Evolutionary conservation across 495 filamentous ascomycete genomes (phyloP).

Genomic region (Neurospora tetraspora): DNA sequence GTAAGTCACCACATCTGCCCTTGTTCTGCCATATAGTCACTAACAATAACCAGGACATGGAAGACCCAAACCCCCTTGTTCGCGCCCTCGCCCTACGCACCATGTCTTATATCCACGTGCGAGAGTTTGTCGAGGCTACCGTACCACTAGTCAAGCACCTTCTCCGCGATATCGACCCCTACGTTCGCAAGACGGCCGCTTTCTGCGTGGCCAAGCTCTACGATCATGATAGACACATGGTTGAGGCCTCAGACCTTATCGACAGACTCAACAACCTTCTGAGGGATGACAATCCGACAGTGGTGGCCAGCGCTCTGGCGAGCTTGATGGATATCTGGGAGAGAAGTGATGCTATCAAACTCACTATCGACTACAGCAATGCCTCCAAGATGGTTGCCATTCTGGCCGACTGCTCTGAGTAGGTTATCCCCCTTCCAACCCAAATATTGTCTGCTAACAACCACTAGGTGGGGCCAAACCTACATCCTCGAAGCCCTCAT

Average conservation of each 20-base stretch:
- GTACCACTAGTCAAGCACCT: slow-evolving; percentile 73
- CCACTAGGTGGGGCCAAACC: slow-evolving; percentile 85
- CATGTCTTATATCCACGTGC: slow-evolving; percentile 95
- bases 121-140: slow-evolving; percentile 88
- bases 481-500: slow-evolving; percentile 98
- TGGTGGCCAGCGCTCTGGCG: slow-evolving; percentile 89
- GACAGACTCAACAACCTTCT: slow-evolving; percentile 84
- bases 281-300: slow-evolving; percentile 92
- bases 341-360: slow-evolving; percentile 89
- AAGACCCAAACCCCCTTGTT: slow-evolving; percentile 85
- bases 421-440: slow-evolving; percentile 22
- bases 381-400: slow-evolving; percentile 98
- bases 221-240: slow-evolving; percentile 84
- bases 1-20: slow-evolving; percentile 36
- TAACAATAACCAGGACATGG: slow-evolving; percentile 64
- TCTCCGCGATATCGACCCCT: slow-evolving; percentile 82
- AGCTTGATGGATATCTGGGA: slow-evolving; percentile 98
- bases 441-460: slow-evolving; percentile 10
- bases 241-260: slow-evolving; percentile 85
- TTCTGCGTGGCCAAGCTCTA: slow-evolving; percentile 97
- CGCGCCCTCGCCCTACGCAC: slow-evolving; percentile 88
- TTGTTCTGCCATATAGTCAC: neutral
- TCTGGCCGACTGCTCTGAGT: slow-evolving; percentile 94
- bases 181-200: slow-evolving; percentile 94
- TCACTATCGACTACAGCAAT: slow-evolving; percentile 95